Evolutionary conservation across 305 asterid genomes (phyloP).

Genomic region (Lippia alba): DNA sequence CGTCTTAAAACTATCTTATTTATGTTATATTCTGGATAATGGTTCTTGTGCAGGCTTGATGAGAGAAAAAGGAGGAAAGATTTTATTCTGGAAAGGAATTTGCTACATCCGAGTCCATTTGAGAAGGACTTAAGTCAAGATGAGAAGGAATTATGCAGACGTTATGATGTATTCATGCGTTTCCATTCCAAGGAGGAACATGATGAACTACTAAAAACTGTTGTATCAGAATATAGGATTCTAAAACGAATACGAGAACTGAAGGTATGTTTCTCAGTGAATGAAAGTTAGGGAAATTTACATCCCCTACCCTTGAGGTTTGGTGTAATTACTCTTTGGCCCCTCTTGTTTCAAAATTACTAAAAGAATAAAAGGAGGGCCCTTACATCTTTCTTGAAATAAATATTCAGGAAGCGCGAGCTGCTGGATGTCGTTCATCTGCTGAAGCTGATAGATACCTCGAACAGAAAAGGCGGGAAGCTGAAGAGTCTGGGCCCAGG

Average conservation of each 20-base stretch:
- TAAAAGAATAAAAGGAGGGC: no score
- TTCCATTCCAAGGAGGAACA: conserved; percentile 81
- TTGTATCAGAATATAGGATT: conserved; percentile 60
- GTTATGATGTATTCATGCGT: conserved; percentile 73
- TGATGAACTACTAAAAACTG: conserved; percentile 62
- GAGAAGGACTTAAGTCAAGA: conserved; percentile 59
- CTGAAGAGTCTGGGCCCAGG: conserved; percentile 51
- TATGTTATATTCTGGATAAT: conserved; percentile 11
- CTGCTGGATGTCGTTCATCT: conserved; percentile 73
- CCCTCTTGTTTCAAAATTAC: no score
- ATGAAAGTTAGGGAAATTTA: background rate
- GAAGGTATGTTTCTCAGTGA: conserved; percentile 45
- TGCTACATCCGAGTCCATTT: conserved; percentile 62
- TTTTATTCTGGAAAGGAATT: conserved; percentile 70
- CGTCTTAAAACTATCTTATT: background rate
- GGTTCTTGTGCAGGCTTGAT: conserved; percentile 63
- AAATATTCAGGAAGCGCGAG: conserved; percentile 75
- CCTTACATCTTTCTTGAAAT: background rate
- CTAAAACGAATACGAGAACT: conserved; percentile 67
- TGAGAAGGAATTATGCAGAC: conserved; percentile 68
- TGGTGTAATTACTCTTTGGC: no score
- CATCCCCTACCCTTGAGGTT: no score
- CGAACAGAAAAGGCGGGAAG: conserved; percentile 63
- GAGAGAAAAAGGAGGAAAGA: conserved; percentile 85
- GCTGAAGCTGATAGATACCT: conserved; percentile 73